phyloP scores from a whole-genome alignment of 2,329 filamentous ascomycete genomes.

The Ophiostoma populinum region DNA sequence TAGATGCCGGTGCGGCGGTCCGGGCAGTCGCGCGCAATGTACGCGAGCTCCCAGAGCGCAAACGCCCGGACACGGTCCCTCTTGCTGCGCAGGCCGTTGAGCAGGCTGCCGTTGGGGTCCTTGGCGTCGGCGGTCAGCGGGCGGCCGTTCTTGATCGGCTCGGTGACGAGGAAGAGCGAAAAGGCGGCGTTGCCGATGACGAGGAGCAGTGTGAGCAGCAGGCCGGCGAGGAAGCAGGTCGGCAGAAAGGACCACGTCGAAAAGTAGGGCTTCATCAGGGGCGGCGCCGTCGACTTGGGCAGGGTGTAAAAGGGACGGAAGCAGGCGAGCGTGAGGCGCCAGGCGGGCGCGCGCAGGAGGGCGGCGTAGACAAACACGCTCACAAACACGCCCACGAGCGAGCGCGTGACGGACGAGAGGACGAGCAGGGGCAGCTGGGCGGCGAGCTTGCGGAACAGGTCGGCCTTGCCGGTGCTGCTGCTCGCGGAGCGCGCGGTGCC shows the following conservation, averaged over 20 bases:
- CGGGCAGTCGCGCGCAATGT: conserved; percentile 59
- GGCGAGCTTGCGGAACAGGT: conserved; percentile 14
- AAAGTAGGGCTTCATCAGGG: conserved; percentile 36
- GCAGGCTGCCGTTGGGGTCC: conserved; percentile 77
- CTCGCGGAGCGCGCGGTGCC: conserved; percentile 16
- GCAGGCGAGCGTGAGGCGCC: conserved; percentile 53
- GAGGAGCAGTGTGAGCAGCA: conserved; percentile 57
- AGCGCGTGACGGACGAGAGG: conserved; percentile 21
- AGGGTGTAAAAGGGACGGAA: conserved; percentile 61
- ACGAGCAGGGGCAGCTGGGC: conserved; percentile 24
- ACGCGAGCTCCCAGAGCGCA: conserved; percentile 77
- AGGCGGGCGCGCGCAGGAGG: conserved; percentile 44
- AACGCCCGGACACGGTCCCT: conserved; percentile 65
- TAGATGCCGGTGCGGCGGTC: conserved; percentile 69
- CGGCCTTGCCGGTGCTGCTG: conserved; percentile 1
- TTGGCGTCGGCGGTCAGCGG: conserved; percentile 73
- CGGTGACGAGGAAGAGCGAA: conserved; percentile 60
- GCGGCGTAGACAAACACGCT: conserved; percentile 43
- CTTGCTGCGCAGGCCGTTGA: conserved; percentile 71
- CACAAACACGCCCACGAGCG: conserved; percentile 23
- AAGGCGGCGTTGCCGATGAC: conserved; percentile 61
- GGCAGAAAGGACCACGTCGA: conserved; percentile 30
- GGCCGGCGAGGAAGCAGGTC: conserved; percentile 43
- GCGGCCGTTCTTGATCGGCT: conserved; percentile 68
- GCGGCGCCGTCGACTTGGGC: conserved; percentile 50